Evolutionary conservation across 306 rosid genomes (phyloP).

Genomic region (Rubus parviflorus): DNA sequence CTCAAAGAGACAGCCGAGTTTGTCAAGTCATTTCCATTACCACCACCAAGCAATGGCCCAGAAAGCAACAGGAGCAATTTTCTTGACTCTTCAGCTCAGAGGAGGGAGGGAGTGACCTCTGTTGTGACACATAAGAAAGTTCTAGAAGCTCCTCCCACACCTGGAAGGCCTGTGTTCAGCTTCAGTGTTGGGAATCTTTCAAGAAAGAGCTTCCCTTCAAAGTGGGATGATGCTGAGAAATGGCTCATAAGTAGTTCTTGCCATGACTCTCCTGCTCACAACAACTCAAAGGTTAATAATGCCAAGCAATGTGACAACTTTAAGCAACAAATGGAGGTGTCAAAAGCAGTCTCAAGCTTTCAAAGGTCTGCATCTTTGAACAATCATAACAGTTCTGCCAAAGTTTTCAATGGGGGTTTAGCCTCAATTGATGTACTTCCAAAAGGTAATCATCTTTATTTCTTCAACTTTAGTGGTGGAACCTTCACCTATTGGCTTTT

Average conservation of each 20-base stretch:
- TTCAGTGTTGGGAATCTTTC: conserved; percentile 61
- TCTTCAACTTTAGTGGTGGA: conserved; percentile 33
- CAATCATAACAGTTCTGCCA: conserved; percentile 43
- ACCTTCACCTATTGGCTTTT: conserved; percentile 15
- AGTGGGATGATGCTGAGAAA: conserved; percentile 99
- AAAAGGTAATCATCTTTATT: conserved; percentile 58
- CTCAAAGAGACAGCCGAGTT: conserved; percentile 94
- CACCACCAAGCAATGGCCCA: conserved; percentile 31
- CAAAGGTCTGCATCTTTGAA: conserved; percentile 50
- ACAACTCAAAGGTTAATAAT: conserved; percentile 35
- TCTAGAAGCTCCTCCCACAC: conserved; percentile 75
- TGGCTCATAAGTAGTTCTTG: conserved; percentile 86
- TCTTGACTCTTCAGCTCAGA: conserved; percentile 50
- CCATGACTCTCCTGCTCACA: conserved; percentile 85
- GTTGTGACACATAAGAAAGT: conserved; percentile 50
- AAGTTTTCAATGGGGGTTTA: conserved; percentile 48
- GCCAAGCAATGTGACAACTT: conserved; percentile 43
- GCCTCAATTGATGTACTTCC: conserved; percentile 59
- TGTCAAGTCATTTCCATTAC: conserved; percentile 80
- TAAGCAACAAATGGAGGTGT: conserved; percentile 56
- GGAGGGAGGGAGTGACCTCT: conserved; percentile 44
- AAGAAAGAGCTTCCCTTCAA: conserved; percentile 81
- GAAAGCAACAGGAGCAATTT: conserved; percentile 37
- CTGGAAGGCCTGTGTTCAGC: conserved; percentile 87
- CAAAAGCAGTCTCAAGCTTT: conserved; percentile 52